Evolutionary conservation across 2,329 filamentous ascomycete species (phyloP), one percentile per base, ranked within the genome.

Genomic region (Leptographium procerum): DNA sequence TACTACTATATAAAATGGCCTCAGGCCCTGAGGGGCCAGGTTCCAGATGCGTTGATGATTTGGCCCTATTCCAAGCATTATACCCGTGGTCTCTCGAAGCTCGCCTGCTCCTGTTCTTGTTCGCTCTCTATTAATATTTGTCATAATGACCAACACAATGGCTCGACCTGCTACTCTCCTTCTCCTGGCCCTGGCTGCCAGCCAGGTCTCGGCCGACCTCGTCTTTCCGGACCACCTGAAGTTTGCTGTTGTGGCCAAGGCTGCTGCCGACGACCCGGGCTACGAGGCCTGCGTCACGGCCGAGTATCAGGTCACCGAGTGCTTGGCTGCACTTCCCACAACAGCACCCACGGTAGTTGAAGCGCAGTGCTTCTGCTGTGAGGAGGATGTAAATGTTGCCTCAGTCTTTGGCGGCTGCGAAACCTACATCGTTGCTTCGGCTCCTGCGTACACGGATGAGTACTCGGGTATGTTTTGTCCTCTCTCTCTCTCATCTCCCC

Each of bases 311-410:
- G 29, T 65, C 31, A 31, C 19, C 16, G 56, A 48, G 36, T 67
- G 65, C 56, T 50, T 51, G 40, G 28, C 45, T 9, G 59, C 56
- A 14, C 61, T 63, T 47, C 60, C 57, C 19, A n/a, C 50, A 11
- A 54, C 52, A 2, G 62, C 59, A 1, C 55, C 62, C 14, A 45
- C n/a, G 3, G 52, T 33, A 2, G 60, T 57, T 16, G 52, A 53
- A 24, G 55, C 57, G n/a, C 45, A 51, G 3, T 69, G 67, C 52
- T 40, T 63, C n/a, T 69, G 67, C 59, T 69, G 67, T 53, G 29
- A 52, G 7, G 53, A 51, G 10, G 43, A 29, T 29, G 48, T 55
- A 2, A 55, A 60, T 24, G 9, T 68, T 16, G 60, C 36, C 10
- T 10, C 54, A 2, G 52, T 56, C 19, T 69, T 67, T 57, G 58